Evolutionary conservation across 768 basidiomycete species (phyloP), one percentile per base, ranked within the genome.

Genomic region (Hemileccinum impolitum): DNA sequence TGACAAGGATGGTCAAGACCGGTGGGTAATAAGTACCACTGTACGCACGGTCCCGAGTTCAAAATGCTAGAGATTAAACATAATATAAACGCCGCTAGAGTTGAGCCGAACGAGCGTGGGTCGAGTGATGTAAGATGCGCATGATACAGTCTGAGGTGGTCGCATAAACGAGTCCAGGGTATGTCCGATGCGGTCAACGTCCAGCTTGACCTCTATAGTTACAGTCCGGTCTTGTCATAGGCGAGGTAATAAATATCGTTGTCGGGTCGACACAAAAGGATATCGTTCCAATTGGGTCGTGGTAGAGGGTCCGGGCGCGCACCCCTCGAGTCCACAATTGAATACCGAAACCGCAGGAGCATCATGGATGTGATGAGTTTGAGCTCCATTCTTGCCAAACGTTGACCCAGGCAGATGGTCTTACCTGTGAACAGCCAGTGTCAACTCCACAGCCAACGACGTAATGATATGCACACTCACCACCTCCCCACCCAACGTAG

Each of bases 401-500:
- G 80, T 56, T 83, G 83, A 17, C 88, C 87, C 23, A 87, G 76
- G 62, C 87, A 90, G 18, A 73, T 64, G 9, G 80, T 85, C 59
- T 79, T 85, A 15, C 87, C 87, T 90, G 58, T 47, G 30, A 51
- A 46, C 17, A 41, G n/a, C 25, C 31, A 19, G 23, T n/a, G 32
- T 57, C 41, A 54, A 37, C 36, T 35, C 58, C 47, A 43, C 37
- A 18, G 50, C 42, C 34, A 53, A 28, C 43, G 46, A 55, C 55
- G 52, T 61, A 60, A 61, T 54, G 45, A 40, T 46, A 30, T 50
- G 55, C 43, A 55, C 43, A 75, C 81, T 60, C 63, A 90, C 87
- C 87, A 71, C 80, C 85, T 52, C 87, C 87, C 87, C 86, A 90
- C 30, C 86, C 87, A 43, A 89, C 73, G 61, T 84, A 89, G 47